Evolutionary conservation across 1,139 yeast species (phyloP), one percentile per base, ranked within the genome.

Genomic region (Hansenula anomala): DNA sequence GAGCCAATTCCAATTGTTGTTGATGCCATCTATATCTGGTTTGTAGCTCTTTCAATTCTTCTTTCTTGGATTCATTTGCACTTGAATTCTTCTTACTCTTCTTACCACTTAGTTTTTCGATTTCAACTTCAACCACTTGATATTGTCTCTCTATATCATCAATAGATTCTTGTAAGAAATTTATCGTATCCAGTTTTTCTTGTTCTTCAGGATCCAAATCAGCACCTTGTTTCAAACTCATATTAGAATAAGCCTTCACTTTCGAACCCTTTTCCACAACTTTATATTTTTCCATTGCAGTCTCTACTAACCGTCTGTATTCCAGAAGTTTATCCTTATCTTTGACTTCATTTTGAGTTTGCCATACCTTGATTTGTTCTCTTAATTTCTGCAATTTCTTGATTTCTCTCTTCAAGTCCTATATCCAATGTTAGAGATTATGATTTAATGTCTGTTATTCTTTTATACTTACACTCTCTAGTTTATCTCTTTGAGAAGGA

Each of bases 331-430:
- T 70, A 59, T 87, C 84, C 65, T 89, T 95, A 56, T 92, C 94
- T 62, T 94, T 90, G 39, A 90, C 90, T 47, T 94, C 95, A 54
- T 83, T 84, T 52, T 94, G 94, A 34, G 94, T 79, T 58, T 90
- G 69, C 98, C 98, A 94, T 41, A 87, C 84, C 63, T 94, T 94
- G 51, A 94, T 86, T 64, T 90, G 97, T 63, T 94, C 98, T 60
- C 98, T 77, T 57, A 85, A 80, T 57, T 96, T 78, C 61, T 94
- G 99, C 39, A 94, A 72, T 63, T 89, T 90, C 64, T 94, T 94
- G 62, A 94, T 92, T 61, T 94, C 98, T 55, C 95, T 85, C 69
- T 94, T 94, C 60, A 94, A 68, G 58, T 92, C 98, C 83, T 33
- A 86, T 90, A 55, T 83, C 83, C 44, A 82, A 79, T n/a, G n/a